Conservation (phyloP, 2,329 filamentous ascomycete genomes). For the Coniochaeta sp. region DNA sequence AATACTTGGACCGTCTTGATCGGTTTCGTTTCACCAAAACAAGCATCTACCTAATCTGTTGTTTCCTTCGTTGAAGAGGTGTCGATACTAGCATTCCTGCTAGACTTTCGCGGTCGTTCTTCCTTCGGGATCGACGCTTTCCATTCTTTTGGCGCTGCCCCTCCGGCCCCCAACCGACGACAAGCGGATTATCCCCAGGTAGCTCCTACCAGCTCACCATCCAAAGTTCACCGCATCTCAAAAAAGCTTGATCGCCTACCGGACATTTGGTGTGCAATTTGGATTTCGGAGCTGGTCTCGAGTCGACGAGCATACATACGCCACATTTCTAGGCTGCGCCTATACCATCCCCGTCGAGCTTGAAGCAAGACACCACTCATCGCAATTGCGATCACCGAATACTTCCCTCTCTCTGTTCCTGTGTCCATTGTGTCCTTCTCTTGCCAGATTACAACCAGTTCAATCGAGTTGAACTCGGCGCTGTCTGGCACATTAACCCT, state of each 20-base stretch:
- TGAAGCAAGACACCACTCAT: neutral
- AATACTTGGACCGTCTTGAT: constrained; percentile 14
- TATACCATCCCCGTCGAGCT: neutral
- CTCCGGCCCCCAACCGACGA: neutral
- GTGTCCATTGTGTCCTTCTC: neutral
- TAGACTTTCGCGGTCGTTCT: neutral
- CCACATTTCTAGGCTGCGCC: neutral
- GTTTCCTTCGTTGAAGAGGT: constrained; percentile 18
- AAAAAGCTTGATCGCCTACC: neutral
- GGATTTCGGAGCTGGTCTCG: neutral
- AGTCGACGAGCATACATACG: neutral
- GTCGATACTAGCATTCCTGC: constrained; percentile 4
- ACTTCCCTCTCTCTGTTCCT: neutral
- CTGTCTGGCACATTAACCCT: neutral
- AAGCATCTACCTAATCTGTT: constrained; percentile 26
- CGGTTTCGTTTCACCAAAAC: constrained; percentile 33
- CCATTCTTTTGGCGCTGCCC: neutral
- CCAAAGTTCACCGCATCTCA: neutral
- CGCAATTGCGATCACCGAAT: neutral
- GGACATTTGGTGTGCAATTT: neutral
- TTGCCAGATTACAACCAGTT: neutral
- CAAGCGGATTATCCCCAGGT: neutral
- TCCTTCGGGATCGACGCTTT: neutral
- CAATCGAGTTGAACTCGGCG: neutral
- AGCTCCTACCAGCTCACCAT: neutral